phyloP scores from a whole-genome alignment of 805 yeast genomes.

The Pichia membranifaciens region DNA sequence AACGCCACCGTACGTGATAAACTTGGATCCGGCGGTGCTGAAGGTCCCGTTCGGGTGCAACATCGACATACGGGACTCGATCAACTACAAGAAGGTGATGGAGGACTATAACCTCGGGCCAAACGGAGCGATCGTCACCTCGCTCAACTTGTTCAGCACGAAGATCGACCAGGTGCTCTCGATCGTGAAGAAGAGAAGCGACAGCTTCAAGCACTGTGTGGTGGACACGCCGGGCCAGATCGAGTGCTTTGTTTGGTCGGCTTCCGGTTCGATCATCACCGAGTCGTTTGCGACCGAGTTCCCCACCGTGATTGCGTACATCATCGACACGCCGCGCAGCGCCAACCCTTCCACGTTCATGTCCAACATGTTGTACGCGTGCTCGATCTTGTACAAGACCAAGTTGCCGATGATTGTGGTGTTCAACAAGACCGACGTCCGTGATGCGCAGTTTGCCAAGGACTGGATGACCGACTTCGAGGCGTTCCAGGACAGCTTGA shows the following conservation, averaged over 20 bases:
- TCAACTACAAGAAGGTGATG: constrained; percentile 94
- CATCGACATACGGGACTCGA: constrained; percentile 93
- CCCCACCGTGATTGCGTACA: constrained; percentile 93
- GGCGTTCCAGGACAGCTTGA: constrained; percentile 74
- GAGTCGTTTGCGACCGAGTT: constrained; percentile 94
- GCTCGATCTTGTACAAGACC: constrained; percentile 92
- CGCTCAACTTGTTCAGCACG: constrained; percentile 85
- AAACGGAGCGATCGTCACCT: constrained; percentile 96
- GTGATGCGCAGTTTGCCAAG: constrained; percentile 78
- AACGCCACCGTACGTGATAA: constrained; percentile 82
- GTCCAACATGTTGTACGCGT: constrained; percentile 97
- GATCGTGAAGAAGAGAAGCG: constrained; percentile 72
- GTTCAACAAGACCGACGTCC: constrained; percentile 89
- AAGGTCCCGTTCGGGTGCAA: constrained; percentile 92
- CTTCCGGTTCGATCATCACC: constrained; percentile 92
- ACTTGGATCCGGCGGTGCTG: constrained; percentile 93
- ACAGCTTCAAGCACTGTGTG: constrained; percentile 59
- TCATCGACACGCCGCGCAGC: constrained; percentile 94
- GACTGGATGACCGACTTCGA: constrained; percentile 99
- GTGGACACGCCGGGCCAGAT: constrained; percentile 99
- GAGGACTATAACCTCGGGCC: constrained; percentile 94
- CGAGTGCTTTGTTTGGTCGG: constrained; percentile 98
- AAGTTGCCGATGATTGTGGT: constrained; percentile 95
- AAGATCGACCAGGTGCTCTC: constrained; percentile 92
- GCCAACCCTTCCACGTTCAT: constrained; percentile 94